Evolutionary conservation across 352 stramenopile genomes (phyloP), one percentile per base, ranked within the genome.

Genomic region (Globisporangium cylindrosporum): DNA sequence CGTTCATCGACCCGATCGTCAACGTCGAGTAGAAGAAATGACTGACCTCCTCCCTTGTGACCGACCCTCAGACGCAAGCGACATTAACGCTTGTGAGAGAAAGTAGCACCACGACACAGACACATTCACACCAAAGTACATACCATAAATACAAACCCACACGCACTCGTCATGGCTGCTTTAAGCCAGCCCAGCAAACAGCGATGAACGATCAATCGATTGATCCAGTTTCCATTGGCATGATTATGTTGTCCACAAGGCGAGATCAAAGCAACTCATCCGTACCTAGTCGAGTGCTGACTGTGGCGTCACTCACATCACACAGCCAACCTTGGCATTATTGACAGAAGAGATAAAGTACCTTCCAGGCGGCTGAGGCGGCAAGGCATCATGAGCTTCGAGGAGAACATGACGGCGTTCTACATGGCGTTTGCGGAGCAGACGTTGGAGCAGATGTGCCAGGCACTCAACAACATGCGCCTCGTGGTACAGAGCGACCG

Each of bases 391-490:
- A 92, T 90, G 82, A 81, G 76, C 76, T 94, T 94, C 68, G 80
- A 94, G 69, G 81, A 92, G 67, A 88, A 85, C 73, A 76, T 94
- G 71, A 91, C 77, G 67, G 71, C 79, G 66, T 94, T 94, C 75
- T 91, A 93, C 79, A 82, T 91, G 81, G 86, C 80, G 63, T 77
- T 91, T 55, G 86, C 86, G 25, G 86, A 94, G 74, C 72, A 90
- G 51, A 78, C 88, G 64, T 66, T 93, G 34, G 86, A 93, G 49
- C 73, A 77, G 46, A 79, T 89, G 55, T 88, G 81, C 51, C 82
- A 89, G 62, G 76, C 84, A 51, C 73, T 92, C 3, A 62, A 69
- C 53, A 79, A 82, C 66, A 90, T 92, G 84, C 81, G 81, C 0
- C 63, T 88, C 34, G 51, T 64, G n/a, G 59, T 76, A 57, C 59